Evolutionary conservation across 257 asterid species (phyloP), one percentile per base, ranked within the genome.

Genomic region (Fraxinus cuspidata): DNA sequence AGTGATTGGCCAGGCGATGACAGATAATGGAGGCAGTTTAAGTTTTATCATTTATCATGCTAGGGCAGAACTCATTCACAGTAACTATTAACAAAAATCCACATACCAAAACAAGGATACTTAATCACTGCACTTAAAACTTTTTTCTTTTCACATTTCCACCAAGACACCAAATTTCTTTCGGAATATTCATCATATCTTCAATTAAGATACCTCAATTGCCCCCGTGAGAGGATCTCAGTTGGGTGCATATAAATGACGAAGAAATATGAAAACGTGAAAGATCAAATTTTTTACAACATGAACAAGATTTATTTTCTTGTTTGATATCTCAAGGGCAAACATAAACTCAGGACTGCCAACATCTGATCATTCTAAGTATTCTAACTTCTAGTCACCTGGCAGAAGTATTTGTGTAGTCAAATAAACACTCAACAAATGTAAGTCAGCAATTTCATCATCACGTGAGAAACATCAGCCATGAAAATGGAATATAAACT

Each of bases 401-500:
- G 42, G 23, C 53, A 47, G 6, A 60, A 38, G 74, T 56, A 23
- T 32, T 9, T 51, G 29, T 66, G 66, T 18, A 63, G 25, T 42
- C 3, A 18, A 64, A n/a, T 2, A 51, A 53, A 9, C 53, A 53
- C 77, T 35, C 56, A 28, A 21, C 58, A 53, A 35, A 75, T 29
- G 37, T 16, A 80, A 83, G 79, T 3, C 69, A 47, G 53, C n/a
- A 47, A 47, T 47, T 47, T 15, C 53, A 63, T 63, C 69, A 25
- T 63, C 69, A 11, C 82, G 60, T 51, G 53, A 76, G 35, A 73
- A 47, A 75, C 18, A 75, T 56, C 67, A 29, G 18, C 75, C 27
- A 60, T 64, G 42, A 6, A 42, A 74, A 78, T 7, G 40, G 60
- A 80, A 69, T 49, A 79, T 12, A 81, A 74, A 82, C 92, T 34